Conservation (phyloP, 2,329 filamentous ascomycete species). For the Cryphonectria carpinicola region DNA sequence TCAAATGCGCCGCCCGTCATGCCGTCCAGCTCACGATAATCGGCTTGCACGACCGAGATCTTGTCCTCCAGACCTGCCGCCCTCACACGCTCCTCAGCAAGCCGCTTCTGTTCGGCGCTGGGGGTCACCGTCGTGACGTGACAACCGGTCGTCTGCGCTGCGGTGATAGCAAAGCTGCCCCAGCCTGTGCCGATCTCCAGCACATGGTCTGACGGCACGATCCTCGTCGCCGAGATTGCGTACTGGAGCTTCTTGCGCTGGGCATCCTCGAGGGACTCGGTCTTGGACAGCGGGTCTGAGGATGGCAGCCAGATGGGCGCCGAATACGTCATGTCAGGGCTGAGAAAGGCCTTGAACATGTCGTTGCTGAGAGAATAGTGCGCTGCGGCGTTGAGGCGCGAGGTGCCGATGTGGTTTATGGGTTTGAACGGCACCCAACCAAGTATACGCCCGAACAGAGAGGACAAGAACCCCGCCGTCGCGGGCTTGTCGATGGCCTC, state of each 20-base stretch:
- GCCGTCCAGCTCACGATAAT: slow-evolving; percentile 25
- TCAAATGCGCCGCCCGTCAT: slow-evolving; percentile 5
- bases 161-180: slow-evolving; percentile 29
- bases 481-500: slow-evolving; percentile 9
- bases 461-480: slow-evolving; percentile 11
- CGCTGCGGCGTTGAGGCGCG: slow-evolving; percentile 16
- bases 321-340: slow-evolving; percentile 29
- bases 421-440: not conserved
- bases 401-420: slow-evolving; percentile 19
- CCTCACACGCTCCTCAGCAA: slow-evolving; percentile 23
- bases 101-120: slow-evolving; percentile 25
- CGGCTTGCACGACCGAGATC: slow-evolving; percentile 22
- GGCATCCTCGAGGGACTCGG: slow-evolving; percentile 27
- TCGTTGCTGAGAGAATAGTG: slow-evolving; percentile 28
- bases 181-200: slow-evolving; percentile 29
- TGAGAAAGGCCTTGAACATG: slow-evolving; percentile 26
- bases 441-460: not conserved
- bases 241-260: slow-evolving; percentile 27
- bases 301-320: slow-evolving; percentile 27
- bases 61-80: slow-evolving; percentile 14
- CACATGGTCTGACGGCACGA: slow-evolving; percentile 22
- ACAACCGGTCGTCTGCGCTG: slow-evolving; percentile 23
- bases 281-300: slow-evolving; percentile 11
- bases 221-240: slow-evolving; percentile 20
- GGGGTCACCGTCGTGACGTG: slow-evolving; percentile 27